Evolutionary conservation across 2,329 filamentous ascomycete genomes (phyloP).

Genomic region (Microdochium paspali): DNA sequence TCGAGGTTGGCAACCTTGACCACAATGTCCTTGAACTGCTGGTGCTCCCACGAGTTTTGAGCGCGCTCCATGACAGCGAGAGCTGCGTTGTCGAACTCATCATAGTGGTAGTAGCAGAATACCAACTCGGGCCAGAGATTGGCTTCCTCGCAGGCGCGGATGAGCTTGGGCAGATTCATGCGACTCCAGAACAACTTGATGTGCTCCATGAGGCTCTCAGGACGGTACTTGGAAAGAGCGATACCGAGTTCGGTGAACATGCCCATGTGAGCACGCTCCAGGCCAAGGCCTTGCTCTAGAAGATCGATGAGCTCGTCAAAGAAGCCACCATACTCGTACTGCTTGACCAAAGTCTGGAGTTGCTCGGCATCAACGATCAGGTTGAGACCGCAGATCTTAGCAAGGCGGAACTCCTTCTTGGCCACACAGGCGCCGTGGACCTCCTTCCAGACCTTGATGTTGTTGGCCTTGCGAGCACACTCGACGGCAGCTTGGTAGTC

Average conservation of each 20-base stretch:
- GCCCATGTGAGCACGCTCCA: slow-evolving; percentile 90
- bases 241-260: slow-evolving; percentile 94
- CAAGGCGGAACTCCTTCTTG: slow-evolving; percentile 98
- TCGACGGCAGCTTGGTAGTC: slow-evolving; percentile 98
- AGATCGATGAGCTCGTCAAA: slow-evolving; percentile 96
- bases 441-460: slow-evolving; percentile 98
- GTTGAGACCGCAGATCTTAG: slow-evolving; percentile 97
- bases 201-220: slow-evolving; percentile 95
- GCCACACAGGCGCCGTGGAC: slow-evolving; percentile 92
- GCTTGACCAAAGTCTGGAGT: slow-evolving; percentile 82
- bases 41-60: slow-evolving; percentile 97
- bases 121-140: slow-evolving; percentile 96
- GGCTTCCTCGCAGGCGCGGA: slow-evolving; percentile 84
- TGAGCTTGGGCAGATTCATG: slow-evolving; percentile 97
- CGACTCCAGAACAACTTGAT: slow-evolving; percentile 97
- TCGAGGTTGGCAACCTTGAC: slow-evolving; percentile 97
- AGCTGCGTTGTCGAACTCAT: slow-evolving; percentile 95
- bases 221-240: slow-evolving; percentile 87
- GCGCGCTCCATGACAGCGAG: slow-evolving; percentile 97
- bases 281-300: slow-evolving; percentile 86
- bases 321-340: slow-evolving; percentile 95
- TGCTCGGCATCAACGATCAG: slow-evolving; percentile 97
- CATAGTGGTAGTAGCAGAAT: slow-evolving; percentile 97
- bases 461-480: slow-evolving; percentile 96
- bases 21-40: slow-evolving; percentile 98